phyloP scores from a whole-genome alignment of 305 asterid species.

The Fraxinus nigra region DNA sequence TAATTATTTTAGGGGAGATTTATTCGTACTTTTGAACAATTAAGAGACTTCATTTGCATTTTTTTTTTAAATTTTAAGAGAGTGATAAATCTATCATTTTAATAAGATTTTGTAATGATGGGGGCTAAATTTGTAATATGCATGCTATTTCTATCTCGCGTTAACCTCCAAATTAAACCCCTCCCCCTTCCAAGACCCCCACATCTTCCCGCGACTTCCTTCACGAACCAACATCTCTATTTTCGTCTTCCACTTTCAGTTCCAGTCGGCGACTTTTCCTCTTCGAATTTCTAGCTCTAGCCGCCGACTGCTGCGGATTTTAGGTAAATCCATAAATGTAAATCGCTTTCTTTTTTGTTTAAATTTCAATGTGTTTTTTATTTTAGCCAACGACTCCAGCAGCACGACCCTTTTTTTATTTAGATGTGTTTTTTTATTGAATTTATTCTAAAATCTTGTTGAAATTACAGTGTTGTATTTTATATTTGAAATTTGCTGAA shows the following conservation, averaged over 20 bases:
- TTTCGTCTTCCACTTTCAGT: neutral
- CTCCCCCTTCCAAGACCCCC: neutral
- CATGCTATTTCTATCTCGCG: too few relatives aligned
- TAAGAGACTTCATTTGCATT: too few relatives aligned
- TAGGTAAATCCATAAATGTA: neutral
- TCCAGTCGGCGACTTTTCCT: neutral
- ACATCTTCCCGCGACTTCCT: neutral
- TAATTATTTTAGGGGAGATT: too few relatives aligned
- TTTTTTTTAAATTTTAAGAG: too few relatives aligned
- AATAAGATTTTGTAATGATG: too few relatives aligned
- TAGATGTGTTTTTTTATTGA: neutral
- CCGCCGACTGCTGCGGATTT: neutral
- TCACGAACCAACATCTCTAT: neutral
- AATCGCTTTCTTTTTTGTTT: neutral
- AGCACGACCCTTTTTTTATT: too few relatives aligned
- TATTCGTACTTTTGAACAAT: too few relatives aligned
- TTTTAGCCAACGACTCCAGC: neutral
- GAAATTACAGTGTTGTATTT: neutral
- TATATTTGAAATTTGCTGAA: neutral
- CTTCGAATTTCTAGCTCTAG: neutral
- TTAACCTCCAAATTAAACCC: too few relatives aligned
- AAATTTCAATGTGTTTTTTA: neutral
- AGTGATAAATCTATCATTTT: too few relatives aligned
- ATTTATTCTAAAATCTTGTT: too few relatives aligned
- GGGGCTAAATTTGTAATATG: too few relatives aligned